phyloP scores from a whole-genome alignment of 2,329 filamentous ascomycete genomes.

The Trematosphaeria pertusa region DNA sequence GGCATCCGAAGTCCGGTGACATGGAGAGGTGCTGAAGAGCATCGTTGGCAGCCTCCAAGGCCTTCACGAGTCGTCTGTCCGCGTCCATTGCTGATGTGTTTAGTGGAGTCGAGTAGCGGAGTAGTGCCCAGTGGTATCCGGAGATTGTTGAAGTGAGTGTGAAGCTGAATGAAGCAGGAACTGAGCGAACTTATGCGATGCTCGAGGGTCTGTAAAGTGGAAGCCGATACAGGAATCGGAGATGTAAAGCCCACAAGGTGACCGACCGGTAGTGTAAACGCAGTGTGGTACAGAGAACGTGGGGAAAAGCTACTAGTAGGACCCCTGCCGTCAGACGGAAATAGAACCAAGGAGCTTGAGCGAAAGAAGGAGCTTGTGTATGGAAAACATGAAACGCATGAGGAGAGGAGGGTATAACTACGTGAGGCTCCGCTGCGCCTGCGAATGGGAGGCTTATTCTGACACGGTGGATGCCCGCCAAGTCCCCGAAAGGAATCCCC shows the following conservation, averaged over 20 bases:
- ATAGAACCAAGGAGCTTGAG: slow-evolving; percentile 22
- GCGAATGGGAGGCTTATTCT: slow-evolving; percentile 25
- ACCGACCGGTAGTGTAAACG: slow-evolving; percentile 24
- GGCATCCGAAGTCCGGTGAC: slow-evolving; percentile 35
- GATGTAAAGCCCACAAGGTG: slow-evolving; percentile 15
- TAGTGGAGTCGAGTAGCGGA: slow-evolving; percentile 10
- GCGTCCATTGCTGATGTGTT: slow-evolving; percentile 31
- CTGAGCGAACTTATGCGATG: slow-evolving; percentile 17
- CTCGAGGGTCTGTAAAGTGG: slow-evolving; percentile 18
- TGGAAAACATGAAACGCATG: slow-evolving; percentile 23
- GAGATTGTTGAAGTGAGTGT: slow-evolving; percentile 9
- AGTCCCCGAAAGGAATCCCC: slow-evolving; percentile 26
- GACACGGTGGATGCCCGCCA: slow-evolving; percentile 22
- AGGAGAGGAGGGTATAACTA: slow-evolving; percentile 24
- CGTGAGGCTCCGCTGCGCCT: slow-evolving; percentile 25
- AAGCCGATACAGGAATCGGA: slow-evolving; percentile 19
- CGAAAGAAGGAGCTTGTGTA: slow-evolving; percentile 16
- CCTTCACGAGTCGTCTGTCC: slow-evolving; percentile 39
- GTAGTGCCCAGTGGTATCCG: slow-evolving; percentile 8
- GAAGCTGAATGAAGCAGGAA: slow-evolving; percentile 3
- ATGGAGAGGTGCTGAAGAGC: slow-evolving; percentile 44
- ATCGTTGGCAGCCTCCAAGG: slow-evolving; percentile 42
- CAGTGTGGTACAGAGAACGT: slow-evolving; percentile 14
- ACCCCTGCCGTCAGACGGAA: slow-evolving; percentile 18
- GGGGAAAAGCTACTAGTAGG: slow-evolving; percentile 16